Percentiles rank a stretch among this genome's conserved stretches.
Evolutionary conservation across 495 filamentous ascomycete species (phyloP).

Genomic region (Jackrogersella multiformis): DNA sequence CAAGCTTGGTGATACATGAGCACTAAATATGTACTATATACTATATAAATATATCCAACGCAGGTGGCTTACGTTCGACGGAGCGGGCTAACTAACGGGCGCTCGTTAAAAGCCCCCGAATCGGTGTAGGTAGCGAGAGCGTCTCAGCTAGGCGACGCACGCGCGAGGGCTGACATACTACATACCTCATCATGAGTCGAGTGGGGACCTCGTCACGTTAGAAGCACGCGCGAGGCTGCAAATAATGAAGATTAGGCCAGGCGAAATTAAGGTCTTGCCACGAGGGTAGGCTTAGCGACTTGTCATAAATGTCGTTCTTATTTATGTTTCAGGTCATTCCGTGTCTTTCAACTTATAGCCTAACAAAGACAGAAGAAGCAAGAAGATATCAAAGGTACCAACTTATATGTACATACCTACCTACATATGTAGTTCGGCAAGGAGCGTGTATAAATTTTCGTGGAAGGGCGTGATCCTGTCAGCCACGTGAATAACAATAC

Average conservation of each 20-base stretch:
- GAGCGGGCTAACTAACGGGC: not conserved
- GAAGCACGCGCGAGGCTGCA: not conserved
- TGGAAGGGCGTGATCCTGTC: slow-evolving; percentile 25
- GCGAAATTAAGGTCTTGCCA: slow-evolving; percentile 18
- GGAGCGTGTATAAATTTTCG: slow-evolving; percentile 19
- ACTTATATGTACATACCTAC: too few species aligned
- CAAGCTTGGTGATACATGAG: not conserved
- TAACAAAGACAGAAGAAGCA: slow-evolving; percentile 27
- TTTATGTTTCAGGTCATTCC: slow-evolving; percentile 19
- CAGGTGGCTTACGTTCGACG: not conserved
- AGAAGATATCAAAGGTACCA: slow-evolving; percentile 1
- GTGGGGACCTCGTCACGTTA: slow-evolving; percentile 7
- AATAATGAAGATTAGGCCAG: slow-evolving; percentile 1
- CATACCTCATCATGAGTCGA: slow-evolving; percentile 3
- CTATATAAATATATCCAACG: too few species aligned
- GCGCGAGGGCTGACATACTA: slow-evolving; percentile 6
- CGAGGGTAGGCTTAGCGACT: slow-evolving; percentile 14
- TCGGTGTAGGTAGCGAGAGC: not conserved
- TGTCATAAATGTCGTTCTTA: slow-evolving; percentile 30
- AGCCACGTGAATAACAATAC: slow-evolving; percentile 41
- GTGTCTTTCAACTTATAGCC: slow-evolving; percentile 16
- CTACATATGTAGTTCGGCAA: slow-evolving; percentile 15
- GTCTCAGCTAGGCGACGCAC: slow-evolving; percentile 1
- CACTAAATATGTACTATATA: not conserved
- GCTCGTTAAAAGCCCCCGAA: not conserved